Percentiles rank a stretch among this genome's conserved stretches.
Evolutionary conservation across 2,329 filamentous ascomycete genomes (phyloP).

Genomic region (Coniochaeta sp.): DNA sequence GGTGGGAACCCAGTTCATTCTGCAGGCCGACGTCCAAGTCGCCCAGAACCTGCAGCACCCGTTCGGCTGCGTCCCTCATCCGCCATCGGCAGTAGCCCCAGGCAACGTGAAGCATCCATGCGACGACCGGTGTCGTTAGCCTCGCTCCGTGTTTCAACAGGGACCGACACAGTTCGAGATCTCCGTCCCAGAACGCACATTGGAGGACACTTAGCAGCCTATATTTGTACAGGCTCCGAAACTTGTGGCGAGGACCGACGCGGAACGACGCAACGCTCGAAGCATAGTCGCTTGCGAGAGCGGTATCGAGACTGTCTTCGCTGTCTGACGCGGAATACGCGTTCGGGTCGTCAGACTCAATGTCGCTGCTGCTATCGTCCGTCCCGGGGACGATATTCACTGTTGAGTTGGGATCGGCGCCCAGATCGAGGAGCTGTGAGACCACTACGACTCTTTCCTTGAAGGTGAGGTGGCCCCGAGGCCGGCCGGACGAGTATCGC

Average conservation of each 20-base stretch:
- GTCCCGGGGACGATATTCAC: background rate
- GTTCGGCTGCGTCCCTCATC: background rate
- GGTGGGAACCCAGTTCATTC: background rate
- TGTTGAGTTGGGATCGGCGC: background rate
- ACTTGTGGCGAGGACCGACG: background rate
- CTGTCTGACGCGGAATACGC: background rate
- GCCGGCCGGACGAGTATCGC: background rate
- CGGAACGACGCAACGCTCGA: background rate
- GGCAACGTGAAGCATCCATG: background rate
- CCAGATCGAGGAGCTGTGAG: background rate
- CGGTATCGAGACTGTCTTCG: background rate
- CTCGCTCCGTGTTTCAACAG: background rate
- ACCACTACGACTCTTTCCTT: background rate
- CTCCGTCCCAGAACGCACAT: slow-evolving; percentile 2
- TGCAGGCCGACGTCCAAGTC: background rate
- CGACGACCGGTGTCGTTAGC: background rate
- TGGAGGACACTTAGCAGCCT: background rate
- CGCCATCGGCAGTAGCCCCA: slow-evolving; percentile 3
- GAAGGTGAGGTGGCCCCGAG: background rate
- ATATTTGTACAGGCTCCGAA: background rate
- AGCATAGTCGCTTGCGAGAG: background rate
- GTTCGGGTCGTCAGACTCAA: background rate
- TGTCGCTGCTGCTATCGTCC: background rate
- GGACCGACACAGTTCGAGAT: background rate
- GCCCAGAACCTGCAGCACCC: background rate